Base-by-base conservation (phyloP, 768 basidiomycete genomes). In the Lactarius evosmus region DNA sequence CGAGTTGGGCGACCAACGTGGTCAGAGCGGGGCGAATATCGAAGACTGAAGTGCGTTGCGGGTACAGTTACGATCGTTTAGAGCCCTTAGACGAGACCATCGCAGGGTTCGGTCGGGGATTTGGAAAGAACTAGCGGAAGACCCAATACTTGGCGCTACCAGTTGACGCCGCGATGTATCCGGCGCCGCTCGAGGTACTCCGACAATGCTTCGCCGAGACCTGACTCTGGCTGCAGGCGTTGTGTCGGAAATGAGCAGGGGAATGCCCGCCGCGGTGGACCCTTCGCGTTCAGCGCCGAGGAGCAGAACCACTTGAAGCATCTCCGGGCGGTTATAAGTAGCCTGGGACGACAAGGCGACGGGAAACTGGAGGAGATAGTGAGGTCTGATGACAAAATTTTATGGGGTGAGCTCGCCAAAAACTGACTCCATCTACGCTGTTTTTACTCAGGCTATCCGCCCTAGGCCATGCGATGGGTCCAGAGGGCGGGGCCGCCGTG, bases 171-270 rank as follows among this genome's bases (percentile, higher is more conserved):
- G 58, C 58, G 50, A 52, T 34, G 27, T 11, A 50, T 40, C 36
- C 58, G 50, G 9, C 36, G 40, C 49, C 17, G 27, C 58, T 60
- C 36, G 49, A 60, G 50, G 46, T 27, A 60, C 58, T 40, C 50
- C 50, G 34, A 50, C 33, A 19, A 36, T 59, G 34, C 22, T 40
- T 33, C 22, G 14, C 49, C 34, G 22, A 60, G 49, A 36, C 40
- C 34, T 60, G 34, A 38, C 33, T 36, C 36, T 50, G 29, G 49
- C 50, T 30, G 12, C 6, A 19, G 19, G 49, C 49, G 27, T 29
- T 60, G 29, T 34, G 36, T 30, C 58, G 58, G 49, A 60, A 60
- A 51, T 60, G 58, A 60, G 38, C 11, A 29, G 27, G 34, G 34
- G 33, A 22, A 27, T 52, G 12, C 25, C 27, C 27, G 25, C 36